Evolutionary conservation across 345 rosid genomes (phyloP), one percentile per base, ranked within the genome.

Genomic region (Melaleuca quinquenervia): DNA sequence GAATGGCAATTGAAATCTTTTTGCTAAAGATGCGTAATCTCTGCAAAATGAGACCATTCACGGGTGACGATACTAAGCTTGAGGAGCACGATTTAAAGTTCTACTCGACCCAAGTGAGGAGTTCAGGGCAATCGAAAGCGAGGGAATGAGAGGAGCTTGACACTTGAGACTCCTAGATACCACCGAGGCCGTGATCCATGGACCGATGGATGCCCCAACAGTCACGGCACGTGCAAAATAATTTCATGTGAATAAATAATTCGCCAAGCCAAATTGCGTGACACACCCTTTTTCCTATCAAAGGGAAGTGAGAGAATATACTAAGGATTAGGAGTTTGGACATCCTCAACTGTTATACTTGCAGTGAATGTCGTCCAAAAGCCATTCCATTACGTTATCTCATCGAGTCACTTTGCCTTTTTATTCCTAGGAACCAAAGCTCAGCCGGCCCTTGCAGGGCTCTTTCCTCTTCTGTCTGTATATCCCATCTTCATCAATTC

Each of bases 51-150:
- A 82, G 74, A 18, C 91, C 90, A 6, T 84, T 85, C 83, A 84
- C 76, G 74, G 87, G 64, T 50, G 83, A 84, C 22, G 89, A 83
- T 45, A 83, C 64, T n/a, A 82, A 55, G 11, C 74, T 92, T 60
- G 52, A 52, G 7, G 88, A 87, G 14, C 76, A 80, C 5, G 88
- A 87, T 36, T 18, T 53, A 12, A 29, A 86, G 56, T 75, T 90
- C 84, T 87, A 87, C n/a, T 27, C 74, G 24, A 87, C 82, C n/a
- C 91, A 92, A 48, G 64, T 89, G 91, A 92, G 84, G 92, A 90
- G 44, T 86, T 88, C 15, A 87, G 55, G 87, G 84, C 32, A 27
- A 82, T 84, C 6, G 56, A 82, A 50, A 60, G 84, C 82, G 84
- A 86, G 32, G 52, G 82, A 29, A 75, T 6, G 84, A 62, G 24